phyloP scores from a whole-genome alignment of 2,329 filamentous ascomycete genomes.

The Botrytis porri region DNA sequence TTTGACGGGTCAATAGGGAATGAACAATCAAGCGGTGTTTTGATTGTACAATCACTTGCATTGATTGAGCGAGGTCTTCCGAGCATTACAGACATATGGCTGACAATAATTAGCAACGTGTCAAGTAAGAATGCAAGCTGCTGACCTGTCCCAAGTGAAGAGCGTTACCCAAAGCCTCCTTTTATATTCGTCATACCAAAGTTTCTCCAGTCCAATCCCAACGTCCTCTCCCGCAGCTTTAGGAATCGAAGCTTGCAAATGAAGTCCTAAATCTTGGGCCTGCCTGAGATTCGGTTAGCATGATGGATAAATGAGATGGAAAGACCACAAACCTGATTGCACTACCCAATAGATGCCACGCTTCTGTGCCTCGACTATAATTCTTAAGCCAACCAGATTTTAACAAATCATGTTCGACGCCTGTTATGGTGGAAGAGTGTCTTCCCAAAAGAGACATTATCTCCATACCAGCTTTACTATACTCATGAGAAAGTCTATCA shows the following conservation, averaged over 20 bases:
- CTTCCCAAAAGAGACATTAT: constrained; percentile 22
- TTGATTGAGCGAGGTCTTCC: constrained; percentile 23
- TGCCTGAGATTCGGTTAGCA: constrained; percentile 15
- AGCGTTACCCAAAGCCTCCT: constrained; percentile 21
- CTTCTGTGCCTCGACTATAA: constrained; percentile 22
- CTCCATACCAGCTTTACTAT: constrained; percentile 21
- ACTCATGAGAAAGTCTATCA: constrained; percentile 20
- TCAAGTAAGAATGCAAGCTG: not conserved
- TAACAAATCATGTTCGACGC: constrained; percentile 23
- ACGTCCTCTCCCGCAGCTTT: not conserved
- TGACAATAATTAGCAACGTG: not conserved
- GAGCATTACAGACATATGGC: constrained; percentile 22
- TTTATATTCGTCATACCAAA: constrained; percentile 24
- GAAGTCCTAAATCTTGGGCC: constrained; percentile 22
- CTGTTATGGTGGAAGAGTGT: constrained; percentile 17
- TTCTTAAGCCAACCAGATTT: constrained; percentile 25
- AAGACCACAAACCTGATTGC: constrained; percentile 13
- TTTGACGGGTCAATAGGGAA: constrained; percentile 18
- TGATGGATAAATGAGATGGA: not conserved
- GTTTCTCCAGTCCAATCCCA: constrained; percentile 4
- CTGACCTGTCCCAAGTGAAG: constrained; percentile 23
- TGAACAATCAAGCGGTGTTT: constrained; percentile 19
- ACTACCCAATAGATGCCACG: constrained; percentile 23
- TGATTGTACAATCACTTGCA: constrained; percentile 20
- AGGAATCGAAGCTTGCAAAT: constrained; percentile 13